A percentile compares a stretch with the other conserved stretches of the same genome.
phyloP scores from a whole-genome alignment of 2,329 filamentous ascomycete species.

The Botrytis sinoallii region DNA sequence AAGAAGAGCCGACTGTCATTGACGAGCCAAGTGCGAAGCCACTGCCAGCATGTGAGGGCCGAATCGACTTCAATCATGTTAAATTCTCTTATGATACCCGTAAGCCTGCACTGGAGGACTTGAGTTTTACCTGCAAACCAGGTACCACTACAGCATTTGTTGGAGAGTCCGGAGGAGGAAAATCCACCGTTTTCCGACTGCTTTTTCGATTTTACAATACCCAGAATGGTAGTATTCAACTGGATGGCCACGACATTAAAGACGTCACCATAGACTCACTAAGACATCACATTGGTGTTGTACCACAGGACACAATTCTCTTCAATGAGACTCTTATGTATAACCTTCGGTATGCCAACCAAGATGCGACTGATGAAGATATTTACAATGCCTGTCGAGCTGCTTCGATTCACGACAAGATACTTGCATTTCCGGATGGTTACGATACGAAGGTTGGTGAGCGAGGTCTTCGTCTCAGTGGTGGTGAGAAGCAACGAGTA shows the following conservation, averaged over 20 bases:
- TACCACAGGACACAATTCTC: conserved; percentile 92
- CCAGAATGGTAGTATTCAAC: conserved; percentile 71
- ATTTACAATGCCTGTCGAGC: conserved; percentile 79
- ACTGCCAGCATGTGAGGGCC: conserved; percentile 69
- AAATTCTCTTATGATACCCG: conserved; percentile 87
- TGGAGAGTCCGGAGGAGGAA: conserved; percentile 93
- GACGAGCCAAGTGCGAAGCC: conserved; percentile 65
- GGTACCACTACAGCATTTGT: conserved; percentile 95
- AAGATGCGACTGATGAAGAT: conserved; percentile 74
- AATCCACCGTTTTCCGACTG: conserved; percentile 92
- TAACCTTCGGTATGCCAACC: conserved; percentile 87
- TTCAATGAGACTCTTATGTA: conserved; percentile 97
- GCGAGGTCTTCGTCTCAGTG: conserved; percentile 79
- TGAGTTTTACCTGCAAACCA: conserved; percentile 81
- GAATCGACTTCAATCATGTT: conserved; percentile 84
- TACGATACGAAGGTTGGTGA: conserved; percentile 91
- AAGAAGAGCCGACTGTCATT: conserved; percentile 87
- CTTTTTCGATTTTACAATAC: conserved; percentile 97
- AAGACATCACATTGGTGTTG: conserved; percentile 85
- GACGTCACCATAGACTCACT: conserved; percentile 92
- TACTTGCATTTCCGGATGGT: conserved; percentile 80
- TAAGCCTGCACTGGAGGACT: conserved; percentile 77
- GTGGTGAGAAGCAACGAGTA: conserved; percentile 90
- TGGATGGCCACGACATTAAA: conserved; percentile 82
- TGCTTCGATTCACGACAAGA: conserved; percentile 90